phyloP scores from a whole-genome alignment of 148 eudicot species.

The Chenopodium quinoa region DNA sequence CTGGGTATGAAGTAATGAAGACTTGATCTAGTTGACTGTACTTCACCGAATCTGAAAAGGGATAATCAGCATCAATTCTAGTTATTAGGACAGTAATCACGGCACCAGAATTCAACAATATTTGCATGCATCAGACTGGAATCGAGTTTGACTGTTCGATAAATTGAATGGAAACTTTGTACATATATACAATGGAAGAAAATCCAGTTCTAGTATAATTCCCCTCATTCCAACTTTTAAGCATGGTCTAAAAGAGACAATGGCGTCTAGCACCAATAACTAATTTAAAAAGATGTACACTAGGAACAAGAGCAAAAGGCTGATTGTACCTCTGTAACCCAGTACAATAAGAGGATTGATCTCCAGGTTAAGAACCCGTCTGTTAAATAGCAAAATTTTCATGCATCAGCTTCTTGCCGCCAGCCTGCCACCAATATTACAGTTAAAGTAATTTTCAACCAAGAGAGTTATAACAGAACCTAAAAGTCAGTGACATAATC shows the following conservation, averaged over 20 bases:
- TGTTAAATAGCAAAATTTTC: not conserved
- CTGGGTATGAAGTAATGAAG: not conserved
- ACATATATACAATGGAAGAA: not conserved
- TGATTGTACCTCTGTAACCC: not conserved
- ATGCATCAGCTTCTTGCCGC: not conserved
- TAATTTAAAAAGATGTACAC: not conserved
- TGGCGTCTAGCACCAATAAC: not conserved
- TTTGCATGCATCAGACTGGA: not conserved
- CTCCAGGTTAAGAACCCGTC: not conserved
- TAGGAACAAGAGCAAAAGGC: not conserved
- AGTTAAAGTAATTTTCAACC: not conserved
- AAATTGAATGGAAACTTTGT: no score
- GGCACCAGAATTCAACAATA: not conserved
- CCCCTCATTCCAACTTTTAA: not conserved
- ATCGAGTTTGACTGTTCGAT: not conserved
- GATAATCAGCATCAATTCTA: not conserved
- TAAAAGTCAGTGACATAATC: not conserved
- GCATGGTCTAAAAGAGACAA: not conserved
- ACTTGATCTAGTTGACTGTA: not conserved
- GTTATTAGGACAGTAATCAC: not conserved
- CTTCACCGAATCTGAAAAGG: not conserved
- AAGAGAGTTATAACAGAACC: not conserved
- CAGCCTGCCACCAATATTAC: not conserved
- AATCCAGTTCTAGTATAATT: not conserved
- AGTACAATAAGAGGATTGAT: not conserved